These are phyloP conservation scores for Plasmopara viticola DNA, from an alignment of 352 stramenopile genomes.

Conservation along the genomic window DNA sequence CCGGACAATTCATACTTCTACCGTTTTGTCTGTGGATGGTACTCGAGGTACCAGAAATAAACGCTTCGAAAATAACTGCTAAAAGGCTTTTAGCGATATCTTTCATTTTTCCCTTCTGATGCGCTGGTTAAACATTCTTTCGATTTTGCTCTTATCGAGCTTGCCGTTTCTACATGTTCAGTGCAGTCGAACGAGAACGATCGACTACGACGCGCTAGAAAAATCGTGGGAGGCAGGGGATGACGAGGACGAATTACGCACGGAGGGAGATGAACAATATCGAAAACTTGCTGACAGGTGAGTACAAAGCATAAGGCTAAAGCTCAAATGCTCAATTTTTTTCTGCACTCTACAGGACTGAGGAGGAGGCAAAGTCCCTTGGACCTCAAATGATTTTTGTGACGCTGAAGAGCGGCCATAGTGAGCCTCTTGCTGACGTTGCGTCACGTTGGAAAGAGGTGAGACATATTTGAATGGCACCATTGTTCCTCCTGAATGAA, in stretches of 20 bases:
- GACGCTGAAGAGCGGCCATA: slow-evolving; percentile 26
- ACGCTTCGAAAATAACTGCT: slow-evolving; percentile 4
- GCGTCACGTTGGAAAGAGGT: slow-evolving; percentile 77
- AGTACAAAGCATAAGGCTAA: slow-evolving; percentile 8
- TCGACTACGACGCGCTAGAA: slow-evolving; percentile 66
- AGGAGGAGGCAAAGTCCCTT: slow-evolving; percentile 38
- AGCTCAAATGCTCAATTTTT: slow-evolving; percentile 1
- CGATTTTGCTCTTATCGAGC: slow-evolving; percentile 4
- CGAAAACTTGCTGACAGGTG: slow-evolving; percentile 32
- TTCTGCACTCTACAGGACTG: slow-evolving; percentile 16
- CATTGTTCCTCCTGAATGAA: neutral
- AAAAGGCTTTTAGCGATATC: neutral
- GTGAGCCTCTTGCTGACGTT: slow-evolving; percentile 32
- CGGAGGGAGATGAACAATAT: slow-evolving; percentile 48
- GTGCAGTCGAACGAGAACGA: slow-evolving; percentile 12
- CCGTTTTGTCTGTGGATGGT: neutral
- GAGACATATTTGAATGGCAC: neutral
- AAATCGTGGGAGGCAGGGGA: slow-evolving; percentile 58
- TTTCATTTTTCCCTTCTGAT: slow-evolving; percentile 4
- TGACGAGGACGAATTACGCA: slow-evolving; percentile 33
- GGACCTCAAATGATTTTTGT: slow-evolving; percentile 80
- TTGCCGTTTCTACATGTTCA: neutral
- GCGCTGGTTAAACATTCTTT: slow-evolving; percentile 3
- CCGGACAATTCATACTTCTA: no score
- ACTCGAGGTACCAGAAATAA: slow-evolving; percentile 10